Evolutionary conservation across 208 protist genomes (phyloP).

Genomic region (Wallacemonas sp.): DNA sequence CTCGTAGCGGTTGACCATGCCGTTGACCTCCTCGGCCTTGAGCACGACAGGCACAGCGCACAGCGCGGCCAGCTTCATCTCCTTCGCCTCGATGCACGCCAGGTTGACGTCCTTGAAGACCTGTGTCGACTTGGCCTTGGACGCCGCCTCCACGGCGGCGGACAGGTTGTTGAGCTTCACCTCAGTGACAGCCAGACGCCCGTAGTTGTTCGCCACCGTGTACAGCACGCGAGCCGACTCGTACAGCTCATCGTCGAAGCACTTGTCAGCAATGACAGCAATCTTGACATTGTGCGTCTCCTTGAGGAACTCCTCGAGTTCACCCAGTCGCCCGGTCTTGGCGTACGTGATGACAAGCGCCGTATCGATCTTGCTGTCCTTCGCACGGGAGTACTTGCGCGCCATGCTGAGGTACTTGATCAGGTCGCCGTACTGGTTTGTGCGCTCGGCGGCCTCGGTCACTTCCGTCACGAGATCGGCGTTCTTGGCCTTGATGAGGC

Average conservation of each 20-base stretch:
- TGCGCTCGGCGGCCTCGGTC: slow-evolving; percentile 90
- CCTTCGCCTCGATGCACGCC: slow-evolving; percentile 97
- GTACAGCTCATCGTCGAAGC: slow-evolving; percentile 97
- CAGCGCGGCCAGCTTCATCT: slow-evolving; percentile 98
- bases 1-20: slow-evolving; percentile 92
- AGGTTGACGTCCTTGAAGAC: slow-evolving; percentile 97
- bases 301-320: slow-evolving; percentile 99
- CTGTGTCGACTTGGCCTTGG: slow-evolving; percentile 96
- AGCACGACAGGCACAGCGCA: slow-evolving; percentile 98
- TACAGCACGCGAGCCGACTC: slow-evolving; percentile 98
- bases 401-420: slow-evolving; percentile 99
- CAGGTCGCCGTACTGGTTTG: slow-evolving; percentile 95
- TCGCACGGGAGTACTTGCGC: slow-evolving; percentile 83
- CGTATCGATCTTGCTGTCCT: slow-evolving; percentile 97
- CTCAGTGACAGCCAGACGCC: slow-evolving; percentile 94
- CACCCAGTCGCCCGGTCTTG: slow-evolving; percentile 95
- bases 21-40: slow-evolving; percentile 97
- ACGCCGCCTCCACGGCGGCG: slow-evolving; percentile 98
- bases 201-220: slow-evolving; percentile 96
- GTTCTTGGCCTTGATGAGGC: slow-evolving; percentile 98
- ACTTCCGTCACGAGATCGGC: slow-evolving; percentile 90
- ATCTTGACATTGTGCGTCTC: slow-evolving; percentile 97
- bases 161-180: slow-evolving; percentile 95
- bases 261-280: slow-evolving; percentile 96
- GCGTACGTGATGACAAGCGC: slow-evolving; percentile 97